These are phyloP conservation scores for Cudoniella acicularis DNA, from an alignment of 495 filamentous ascomycete species.

Conservation along the genomic window DNA sequence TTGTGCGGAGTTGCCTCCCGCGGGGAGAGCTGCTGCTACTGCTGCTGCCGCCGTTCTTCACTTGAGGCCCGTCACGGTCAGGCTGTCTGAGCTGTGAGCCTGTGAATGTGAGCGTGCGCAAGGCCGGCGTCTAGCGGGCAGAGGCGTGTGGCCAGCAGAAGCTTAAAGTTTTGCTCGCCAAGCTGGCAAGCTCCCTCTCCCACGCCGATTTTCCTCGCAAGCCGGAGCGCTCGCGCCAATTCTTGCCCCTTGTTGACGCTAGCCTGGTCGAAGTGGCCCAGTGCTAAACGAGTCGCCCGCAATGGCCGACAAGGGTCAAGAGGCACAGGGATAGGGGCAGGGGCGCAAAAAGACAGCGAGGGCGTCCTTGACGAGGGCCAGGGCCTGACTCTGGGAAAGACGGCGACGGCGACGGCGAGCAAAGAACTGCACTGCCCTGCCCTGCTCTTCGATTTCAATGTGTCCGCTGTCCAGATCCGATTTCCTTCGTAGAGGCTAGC, in stretches of 20 bases:
- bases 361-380: background rate
- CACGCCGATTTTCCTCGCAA: background rate
- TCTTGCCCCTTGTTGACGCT: conserved; percentile 7
- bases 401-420: background rate
- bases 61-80: background rate
- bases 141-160: conserved; percentile 66
- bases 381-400: background rate
- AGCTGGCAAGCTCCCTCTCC: background rate
- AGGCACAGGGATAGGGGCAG: background rate
- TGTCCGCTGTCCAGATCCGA: no score
- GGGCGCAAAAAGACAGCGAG: background rate
- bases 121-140: conserved; percentile 40
- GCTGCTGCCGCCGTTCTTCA: background rate
- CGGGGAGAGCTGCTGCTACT: no score
- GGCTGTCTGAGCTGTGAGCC: background rate
- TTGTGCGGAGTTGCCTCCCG: no score
- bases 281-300: conserved; percentile 11
- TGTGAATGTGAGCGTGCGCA: background rate
- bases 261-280: background rate
- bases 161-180: conserved; percentile 50
- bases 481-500: background rate
- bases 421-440: background rate
- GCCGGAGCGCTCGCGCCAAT: conserved; percentile 13
- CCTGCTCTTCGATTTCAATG: no score
- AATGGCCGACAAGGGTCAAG: no score